Evolutionary conservation across 179 eudicot species (phyloP).

Genomic region (Beta lomatogona): DNA sequence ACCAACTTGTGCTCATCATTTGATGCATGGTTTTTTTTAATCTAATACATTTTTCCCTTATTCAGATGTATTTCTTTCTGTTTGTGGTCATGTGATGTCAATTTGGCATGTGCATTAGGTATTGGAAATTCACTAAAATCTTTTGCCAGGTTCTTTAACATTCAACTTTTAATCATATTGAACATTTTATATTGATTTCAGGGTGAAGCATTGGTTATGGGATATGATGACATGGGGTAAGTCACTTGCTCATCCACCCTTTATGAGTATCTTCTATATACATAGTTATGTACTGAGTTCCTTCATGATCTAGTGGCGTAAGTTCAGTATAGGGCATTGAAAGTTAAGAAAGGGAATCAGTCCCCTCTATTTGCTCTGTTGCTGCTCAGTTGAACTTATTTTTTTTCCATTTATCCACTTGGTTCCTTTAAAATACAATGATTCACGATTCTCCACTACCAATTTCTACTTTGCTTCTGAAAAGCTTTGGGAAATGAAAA

Average conservation of each 20-base stretch:
- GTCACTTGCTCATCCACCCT: slow-evolving; percentile 23
- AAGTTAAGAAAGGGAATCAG: not conserved
- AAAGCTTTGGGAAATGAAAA: not conserved
- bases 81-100: not conserved
- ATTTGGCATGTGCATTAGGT: not conserved
- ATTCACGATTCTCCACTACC: not conserved
- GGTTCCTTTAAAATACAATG: not conserved
- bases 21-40: not conserved
- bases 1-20: not conserved
- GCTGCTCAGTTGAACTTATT: not conserved
- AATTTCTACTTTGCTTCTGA: not conserved
- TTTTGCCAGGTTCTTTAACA: not conserved
- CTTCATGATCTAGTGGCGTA: not conserved
- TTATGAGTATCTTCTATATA: not conserved
- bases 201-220: slow-evolving; percentile 99
- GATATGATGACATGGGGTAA: slow-evolving; percentile 99
- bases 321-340: not conserved
- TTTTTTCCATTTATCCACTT: not conserved
- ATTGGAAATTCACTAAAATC: not conserved
- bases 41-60: not conserved
- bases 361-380: not conserved
- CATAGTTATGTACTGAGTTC: not conserved
- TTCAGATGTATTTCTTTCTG: not conserved
- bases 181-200: slow-evolving; percentile 37
- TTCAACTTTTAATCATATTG: not conserved